Evolutionary conservation across 441 rosid genomes (phyloP).

Genomic region (Croton setiger): DNA sequence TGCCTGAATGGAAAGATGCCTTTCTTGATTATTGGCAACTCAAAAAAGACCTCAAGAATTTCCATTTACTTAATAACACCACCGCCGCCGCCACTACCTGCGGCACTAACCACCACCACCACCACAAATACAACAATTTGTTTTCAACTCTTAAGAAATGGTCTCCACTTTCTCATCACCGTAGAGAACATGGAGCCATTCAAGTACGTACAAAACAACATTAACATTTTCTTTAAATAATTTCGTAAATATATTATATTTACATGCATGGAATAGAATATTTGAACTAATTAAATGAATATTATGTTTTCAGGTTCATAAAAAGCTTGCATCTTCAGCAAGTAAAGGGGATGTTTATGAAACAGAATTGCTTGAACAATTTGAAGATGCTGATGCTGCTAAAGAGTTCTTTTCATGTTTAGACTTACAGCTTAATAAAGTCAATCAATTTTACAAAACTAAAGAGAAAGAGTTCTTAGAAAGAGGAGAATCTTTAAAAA

Average conservation of each 20-base stretch:
- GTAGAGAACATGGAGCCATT: constrained; percentile 58
- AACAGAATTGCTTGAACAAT: constrained; percentile 82
- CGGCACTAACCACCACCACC: constrained; percentile 11
- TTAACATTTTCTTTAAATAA: not conserved
- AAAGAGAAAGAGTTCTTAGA: constrained; percentile 94
- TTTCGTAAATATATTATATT: too few relatives aligned
- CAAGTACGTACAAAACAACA: constrained; percentile 50
- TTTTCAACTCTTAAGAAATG: constrained; percentile 48
- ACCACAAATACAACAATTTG: constrained; percentile 24
- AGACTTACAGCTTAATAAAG: constrained; percentile 87
- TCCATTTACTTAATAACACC: constrained; percentile 37
- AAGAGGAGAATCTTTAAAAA: constrained; percentile 78
- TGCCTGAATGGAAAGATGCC: constrained; percentile 99
- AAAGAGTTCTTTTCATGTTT: constrained; percentile 76
- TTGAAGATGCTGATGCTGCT: constrained; percentile 63
- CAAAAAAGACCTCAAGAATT: constrained; percentile 75
- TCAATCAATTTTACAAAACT: constrained; percentile 71
- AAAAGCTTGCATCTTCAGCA: constrained; percentile 65
- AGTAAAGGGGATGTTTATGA: constrained; percentile 72
- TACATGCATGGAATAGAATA: too few relatives aligned
- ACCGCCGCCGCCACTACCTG: constrained; percentile 16
- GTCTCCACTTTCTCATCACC: constrained; percentile 39
- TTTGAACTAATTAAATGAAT: constrained; percentile 2
- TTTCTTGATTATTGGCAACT: constrained; percentile 91
- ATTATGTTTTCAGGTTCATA: constrained; percentile 59